These are phyloP conservation scores for Dendrocalamus latiflorus DNA, from an alignment of 202 grass and related monocot species.

Conservation along the genomic window DNA sequence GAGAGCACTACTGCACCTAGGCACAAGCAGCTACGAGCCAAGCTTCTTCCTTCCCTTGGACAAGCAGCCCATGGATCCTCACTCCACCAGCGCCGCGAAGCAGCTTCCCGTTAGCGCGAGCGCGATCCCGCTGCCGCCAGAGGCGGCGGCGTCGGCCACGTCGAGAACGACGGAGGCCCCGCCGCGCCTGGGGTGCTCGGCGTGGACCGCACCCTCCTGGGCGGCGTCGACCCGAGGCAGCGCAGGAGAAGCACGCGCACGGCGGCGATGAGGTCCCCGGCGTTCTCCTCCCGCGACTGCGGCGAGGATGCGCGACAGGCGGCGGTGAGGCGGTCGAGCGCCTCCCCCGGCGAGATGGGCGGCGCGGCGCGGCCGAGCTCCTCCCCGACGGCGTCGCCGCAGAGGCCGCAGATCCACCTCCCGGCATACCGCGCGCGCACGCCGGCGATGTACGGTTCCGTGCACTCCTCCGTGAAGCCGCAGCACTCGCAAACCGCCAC, in stretches of 20 bases:
- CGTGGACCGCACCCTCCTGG: constrained; percentile 45
- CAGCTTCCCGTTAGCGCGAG: constrained; percentile 48
- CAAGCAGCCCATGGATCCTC: neutral
- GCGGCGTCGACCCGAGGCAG: constrained; percentile 43
- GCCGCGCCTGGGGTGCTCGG: constrained; percentile 43
- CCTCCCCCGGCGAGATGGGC: constrained; percentile 57
- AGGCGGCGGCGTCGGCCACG: neutral
- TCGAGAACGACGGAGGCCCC: neutral
- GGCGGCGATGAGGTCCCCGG: constrained; percentile 53
- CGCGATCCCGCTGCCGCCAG: neutral
- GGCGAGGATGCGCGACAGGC: constrained; percentile 36
- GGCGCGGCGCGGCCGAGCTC: constrained; percentile 48
- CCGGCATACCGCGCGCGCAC: constrained; percentile 55
- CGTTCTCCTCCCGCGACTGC: constrained; percentile 29
- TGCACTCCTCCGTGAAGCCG: constrained; percentile 79
- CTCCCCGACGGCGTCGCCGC: constrained; percentile 58
- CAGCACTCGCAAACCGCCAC: constrained; percentile 73
- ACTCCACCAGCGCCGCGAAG: constrained; percentile 52
- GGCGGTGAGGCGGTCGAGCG: constrained; percentile 48
- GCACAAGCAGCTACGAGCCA: neutral
- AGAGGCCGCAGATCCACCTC: constrained; percentile 75
- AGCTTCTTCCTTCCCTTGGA: neutral
- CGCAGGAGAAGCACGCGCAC: constrained; percentile 57
- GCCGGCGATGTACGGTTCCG: constrained; percentile 48
- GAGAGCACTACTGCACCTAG: neutral